A percentile compares a stretch with the other conserved stretches of the same genome.
Conservation (phyloP, 345 rosid genomes). For the Firmiana major region DNA sequence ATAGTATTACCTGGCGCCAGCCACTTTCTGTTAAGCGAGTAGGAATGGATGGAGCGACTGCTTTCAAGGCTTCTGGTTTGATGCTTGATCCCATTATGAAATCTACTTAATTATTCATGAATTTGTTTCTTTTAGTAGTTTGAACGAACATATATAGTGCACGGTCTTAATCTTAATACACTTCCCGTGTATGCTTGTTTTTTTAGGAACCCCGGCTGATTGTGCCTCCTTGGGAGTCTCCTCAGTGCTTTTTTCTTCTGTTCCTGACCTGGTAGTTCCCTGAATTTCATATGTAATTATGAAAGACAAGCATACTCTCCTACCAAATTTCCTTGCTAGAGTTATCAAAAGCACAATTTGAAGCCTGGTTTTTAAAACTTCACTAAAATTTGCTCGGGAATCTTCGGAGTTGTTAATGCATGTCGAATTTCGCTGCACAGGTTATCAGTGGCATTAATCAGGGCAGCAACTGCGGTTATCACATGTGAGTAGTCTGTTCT, state of each 20-base stretch:
- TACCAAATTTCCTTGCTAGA: not conserved
- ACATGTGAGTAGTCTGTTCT: slow-evolving; percentile 45
- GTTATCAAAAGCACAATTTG: not conserved
- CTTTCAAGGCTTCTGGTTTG: slow-evolving; percentile 64
- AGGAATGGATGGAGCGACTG: slow-evolving; percentile 60
- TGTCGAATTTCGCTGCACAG: slow-evolving; percentile 32
- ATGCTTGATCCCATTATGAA: not conserved
- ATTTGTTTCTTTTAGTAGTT: too few species aligned
- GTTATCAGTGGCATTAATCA: slow-evolving; percentile 81
- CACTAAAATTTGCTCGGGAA: not conserved
- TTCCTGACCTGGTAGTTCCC: slow-evolving; percentile 68
- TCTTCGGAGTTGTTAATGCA: slow-evolving; percentile 15
- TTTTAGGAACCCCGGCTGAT: slow-evolving; percentile 86
- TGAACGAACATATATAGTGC: not conserved
- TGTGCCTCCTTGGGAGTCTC: slow-evolving; percentile 78
- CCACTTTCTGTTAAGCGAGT: slow-evolving; percentile 52
- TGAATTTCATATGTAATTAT: slow-evolving; percentile 8
- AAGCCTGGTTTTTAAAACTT: not conserved
- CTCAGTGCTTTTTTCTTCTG: slow-evolving; percentile 56
- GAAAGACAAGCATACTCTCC: not conserved
- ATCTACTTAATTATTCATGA: not conserved
- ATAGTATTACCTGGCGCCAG: slow-evolving; percentile 69
- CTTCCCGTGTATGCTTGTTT: not conserved
- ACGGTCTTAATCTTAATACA: not conserved
- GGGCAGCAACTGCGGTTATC: slow-evolving; percentile 88